Evolutionary conservation across 2,329 filamentous ascomycete species (phyloP), one percentile per base, ranked within the genome.

Genomic region (Stagonosporopsis cucurbitacearum): DNA sequence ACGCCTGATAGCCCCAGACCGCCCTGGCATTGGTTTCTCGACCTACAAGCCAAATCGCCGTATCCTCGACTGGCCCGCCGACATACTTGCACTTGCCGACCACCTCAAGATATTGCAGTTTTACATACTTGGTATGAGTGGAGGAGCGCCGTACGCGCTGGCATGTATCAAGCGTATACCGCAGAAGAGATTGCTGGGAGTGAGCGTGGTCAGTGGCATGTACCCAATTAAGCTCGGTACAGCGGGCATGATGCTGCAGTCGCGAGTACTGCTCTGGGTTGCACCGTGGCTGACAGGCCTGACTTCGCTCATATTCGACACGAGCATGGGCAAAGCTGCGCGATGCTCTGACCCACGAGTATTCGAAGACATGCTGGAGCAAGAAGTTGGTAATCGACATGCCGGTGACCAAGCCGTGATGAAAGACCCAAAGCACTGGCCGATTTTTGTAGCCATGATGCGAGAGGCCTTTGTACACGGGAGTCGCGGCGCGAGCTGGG

Each of bases 121-220:
- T 63, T 72, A 74, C 15, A 68, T 83, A 20, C 57, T 82, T 6
- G 80, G 79, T 2, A 66, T 75, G 4, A 80, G 77, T 0, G 81
- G 80, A 7, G 81, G 81, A 19, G 78, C 78, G 2, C 79, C 80
- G 0, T 82, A 80, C 60, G 75, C 76, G 2, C 64, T 82, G 11
- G 80, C 80, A 20, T 83, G 80, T 59, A 74, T 80, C 12, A 69
- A 74, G 37, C 55, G 59, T 4, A 62, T 82, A 15, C 72, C 77
- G 7, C 62, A 54, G 23, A 60, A 64, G 15, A 60, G 70, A 5
- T 46, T 73, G 5, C 42, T 66, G 11, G 68, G 65, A 13, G 70
- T 52, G 7, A 64, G 61, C 1, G 56, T 73, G 12, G 63, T 69
- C 25, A 65, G 65, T 11, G 69, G 67, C 0, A 43, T 70, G 19